Base-by-base conservation (phyloP, 2,329 filamentous ascomycete genomes). In the Penicillium nordicum region DNA sequence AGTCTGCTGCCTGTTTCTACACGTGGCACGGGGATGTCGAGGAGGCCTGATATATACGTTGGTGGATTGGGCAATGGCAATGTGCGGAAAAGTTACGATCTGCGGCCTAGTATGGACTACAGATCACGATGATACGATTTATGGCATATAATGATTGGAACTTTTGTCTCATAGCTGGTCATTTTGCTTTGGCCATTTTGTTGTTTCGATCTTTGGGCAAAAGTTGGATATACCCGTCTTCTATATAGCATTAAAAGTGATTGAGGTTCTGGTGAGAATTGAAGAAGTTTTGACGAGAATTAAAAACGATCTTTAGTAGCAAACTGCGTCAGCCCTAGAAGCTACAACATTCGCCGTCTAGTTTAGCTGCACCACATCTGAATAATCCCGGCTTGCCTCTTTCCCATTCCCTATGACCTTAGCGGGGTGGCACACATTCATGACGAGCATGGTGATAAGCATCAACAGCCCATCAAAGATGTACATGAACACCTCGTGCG, bases 401-500 rank as follows among this genome's bases (percentile, higher is more conserved):
- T 62, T 64, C 2, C 62, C 62, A 57, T 64, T 44, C 0, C 63
- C 60, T 32, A 65, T 10, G 48, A 65, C 64, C 38, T 50, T 49
- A 10, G 63, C 62, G 1, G 63, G 63, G 27, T 65, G 63, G 36
- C 58, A 65, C 3, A 64, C 25, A 34, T 66, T 64, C 63, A 65
- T 61, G 0, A 61, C 43, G 5, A 61, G 48, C 64, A 70, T 64
- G 4, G 67, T 64, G 21, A 60, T 30, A 9, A 63, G 58, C 67
- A 71, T 71, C 57, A 69, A 52, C 25, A 67, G 16, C 0, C 60
- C 62, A 57, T 71, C 69, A 44, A 71, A 71, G 27, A 68, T 50
- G 50, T 71, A 72, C 25, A 66, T 55, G 27, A 61, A 70, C 1
- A 53, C 58, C 57, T 71, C 69, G 36, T 67, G 65, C 0, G 59